These are phyloP conservation scores for Pelargonium fulgidum DNA, from an alignment of 441 rosid genomes.

Conservation along the genomic window DNA sequence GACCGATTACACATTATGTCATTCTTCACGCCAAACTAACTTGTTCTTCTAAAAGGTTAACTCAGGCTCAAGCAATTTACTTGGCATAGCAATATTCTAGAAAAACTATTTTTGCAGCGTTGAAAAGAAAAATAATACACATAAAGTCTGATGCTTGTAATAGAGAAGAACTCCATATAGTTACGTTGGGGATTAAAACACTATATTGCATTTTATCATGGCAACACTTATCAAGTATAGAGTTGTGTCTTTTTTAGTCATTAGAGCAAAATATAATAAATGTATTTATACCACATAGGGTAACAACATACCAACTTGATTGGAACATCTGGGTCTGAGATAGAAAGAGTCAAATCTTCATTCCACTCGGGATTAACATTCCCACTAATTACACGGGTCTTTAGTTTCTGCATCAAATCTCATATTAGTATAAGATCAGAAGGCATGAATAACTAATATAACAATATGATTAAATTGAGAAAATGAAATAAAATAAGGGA, in stretches of 20 bases:
- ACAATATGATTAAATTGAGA: no score
- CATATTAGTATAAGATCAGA: not conserved
- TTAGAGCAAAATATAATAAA: no score
- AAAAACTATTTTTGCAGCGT: not conserved
- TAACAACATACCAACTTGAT: conserved; percentile 50
- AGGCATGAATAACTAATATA: no score
- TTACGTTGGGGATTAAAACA: not conserved
- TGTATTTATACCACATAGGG: not conserved
- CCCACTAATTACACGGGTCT: conserved; percentile 62
- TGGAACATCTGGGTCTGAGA: conserved; percentile 50
- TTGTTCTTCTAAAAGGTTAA: not conserved
- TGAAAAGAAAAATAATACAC: not conserved
- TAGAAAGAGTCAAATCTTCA: conserved; percentile 70
- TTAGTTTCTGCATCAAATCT: conserved; percentile 49
- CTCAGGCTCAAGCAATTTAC: not conserved
- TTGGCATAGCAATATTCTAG: not conserved
- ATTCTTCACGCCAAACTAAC: not conserved
- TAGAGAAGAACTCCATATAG: not conserved
- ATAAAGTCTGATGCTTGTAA: not conserved
- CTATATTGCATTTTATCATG: not conserved
- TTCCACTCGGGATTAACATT: conserved; percentile 85
- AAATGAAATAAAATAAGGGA: no score
- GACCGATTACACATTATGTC: not conserved
- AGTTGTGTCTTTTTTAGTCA: no score
- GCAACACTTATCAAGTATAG: not conserved